Percentiles rank a stretch among this genome's conserved stretches.
phyloP scores from a whole-genome alignment of 179 eudicot genomes.

The Actinidia arguta region DNA sequence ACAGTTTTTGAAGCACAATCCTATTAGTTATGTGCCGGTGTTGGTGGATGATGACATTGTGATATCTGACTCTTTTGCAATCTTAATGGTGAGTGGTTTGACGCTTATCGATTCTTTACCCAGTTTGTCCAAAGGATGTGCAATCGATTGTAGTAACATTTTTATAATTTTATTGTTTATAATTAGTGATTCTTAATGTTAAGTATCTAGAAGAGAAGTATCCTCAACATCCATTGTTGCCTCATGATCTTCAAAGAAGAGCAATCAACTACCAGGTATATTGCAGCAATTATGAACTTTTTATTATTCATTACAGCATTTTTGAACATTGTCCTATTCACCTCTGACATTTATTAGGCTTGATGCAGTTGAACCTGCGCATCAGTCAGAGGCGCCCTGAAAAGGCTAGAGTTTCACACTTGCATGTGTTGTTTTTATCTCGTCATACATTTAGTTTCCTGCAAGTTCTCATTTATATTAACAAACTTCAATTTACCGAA shows the following conservation, averaged over 20 bases:
- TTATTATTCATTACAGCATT: too few relatives aligned
- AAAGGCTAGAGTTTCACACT: too few relatives aligned
- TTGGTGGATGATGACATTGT: constrained; percentile 76
- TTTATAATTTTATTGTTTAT: constrained; percentile 2
- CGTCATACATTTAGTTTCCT: too few relatives aligned
- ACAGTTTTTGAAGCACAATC: constrained; percentile 83
- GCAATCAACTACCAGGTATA: constrained; percentile 86
- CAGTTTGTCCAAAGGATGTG: neutral
- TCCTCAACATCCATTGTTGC: constrained; percentile 83
- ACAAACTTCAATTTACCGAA: too few relatives aligned
- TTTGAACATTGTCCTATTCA: too few relatives aligned
- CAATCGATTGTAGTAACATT: neutral
- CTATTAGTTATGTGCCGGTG: constrained; percentile 80
- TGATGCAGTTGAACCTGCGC: too few relatives aligned
- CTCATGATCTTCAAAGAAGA: constrained; percentile 69
- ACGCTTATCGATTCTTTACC: neutral
- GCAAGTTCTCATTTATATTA: too few relatives aligned
- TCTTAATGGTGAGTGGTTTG: constrained; percentile 65
- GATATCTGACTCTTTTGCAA: constrained; percentile 82
- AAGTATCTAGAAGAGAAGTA: constrained; percentile 96
- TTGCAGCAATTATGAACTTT: too few relatives aligned
- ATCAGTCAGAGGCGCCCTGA: too few relatives aligned
- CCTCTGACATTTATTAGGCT: too few relatives aligned
- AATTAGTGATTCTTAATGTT: too few relatives aligned
- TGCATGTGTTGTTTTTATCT: too few relatives aligned